phyloP scores from a whole-genome alignment of 306 rosid genomes.

The Mucuna pruriens region DNA sequence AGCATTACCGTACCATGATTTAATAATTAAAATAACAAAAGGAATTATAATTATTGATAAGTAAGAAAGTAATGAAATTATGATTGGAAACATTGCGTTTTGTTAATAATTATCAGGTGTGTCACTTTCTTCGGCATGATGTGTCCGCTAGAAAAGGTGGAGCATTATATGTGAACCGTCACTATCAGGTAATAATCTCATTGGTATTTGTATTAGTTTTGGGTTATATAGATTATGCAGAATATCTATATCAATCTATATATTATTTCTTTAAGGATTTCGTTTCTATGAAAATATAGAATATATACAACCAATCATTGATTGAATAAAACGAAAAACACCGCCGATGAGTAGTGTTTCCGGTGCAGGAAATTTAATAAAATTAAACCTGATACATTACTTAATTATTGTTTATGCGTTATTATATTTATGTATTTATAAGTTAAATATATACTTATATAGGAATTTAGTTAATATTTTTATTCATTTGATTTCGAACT shows the following conservation, averaged over 20 bases:
- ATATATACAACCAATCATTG: not conserved
- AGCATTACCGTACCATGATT: not conserved
- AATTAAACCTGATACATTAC: not conserved
- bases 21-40: not conserved
- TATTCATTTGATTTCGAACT: not conserved
- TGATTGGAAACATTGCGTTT: constrained; percentile 26
- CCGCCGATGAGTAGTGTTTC: not conserved
- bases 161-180: constrained; percentile 2
- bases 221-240: not conserved
- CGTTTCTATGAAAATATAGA: constrained; percentile 4
- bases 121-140: constrained; percentile 27
- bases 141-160: constrained; percentile 32
- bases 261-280: not conserved
- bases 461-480: not conserved
- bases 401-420: too few species aligned
- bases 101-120: constrained; percentile 21
- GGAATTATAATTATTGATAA: constrained; percentile 1
- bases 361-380: not conserved
- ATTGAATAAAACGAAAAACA: not conserved
- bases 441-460: not conserved
- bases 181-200: constrained; percentile 20
- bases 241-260: not conserved
- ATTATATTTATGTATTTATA: too few species aligned
- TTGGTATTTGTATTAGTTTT: constrained; percentile 19
- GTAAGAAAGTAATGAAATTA: not conserved